These are phyloP conservation scores for Cornus suecica DNA, from an alignment of 148 eudicot species.

Conservation along the genomic window DNA sequence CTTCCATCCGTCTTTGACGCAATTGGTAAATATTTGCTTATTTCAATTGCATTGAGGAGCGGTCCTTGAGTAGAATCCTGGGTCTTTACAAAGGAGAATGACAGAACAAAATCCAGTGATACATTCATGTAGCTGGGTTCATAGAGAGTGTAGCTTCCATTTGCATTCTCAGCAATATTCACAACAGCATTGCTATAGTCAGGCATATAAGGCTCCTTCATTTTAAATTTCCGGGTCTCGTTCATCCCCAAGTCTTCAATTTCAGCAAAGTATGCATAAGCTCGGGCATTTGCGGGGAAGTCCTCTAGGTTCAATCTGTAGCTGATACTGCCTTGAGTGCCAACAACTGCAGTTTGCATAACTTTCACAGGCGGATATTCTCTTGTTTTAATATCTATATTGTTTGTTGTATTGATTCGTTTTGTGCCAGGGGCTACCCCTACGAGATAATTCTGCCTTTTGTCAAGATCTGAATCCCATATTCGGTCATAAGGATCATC, in stretches of 20 bases:
- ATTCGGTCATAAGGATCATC: conserved; percentile 96
- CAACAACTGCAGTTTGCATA: conserved; percentile 95
- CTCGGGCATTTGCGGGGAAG: conserved; percentile 94
- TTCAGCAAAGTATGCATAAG: conserved; percentile 92
- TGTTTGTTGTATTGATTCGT: conserved; percentile 67
- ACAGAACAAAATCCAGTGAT: conserved; percentile 68
- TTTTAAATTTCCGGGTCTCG: conserved; percentile 76
- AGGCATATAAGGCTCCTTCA: conserved; percentile 65
- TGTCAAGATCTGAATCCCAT: conserved; percentile 93
- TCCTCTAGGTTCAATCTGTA: conserved; percentile 84
- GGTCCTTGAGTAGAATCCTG: conserved; percentile 84
- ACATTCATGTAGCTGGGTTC: conserved; percentile 97
- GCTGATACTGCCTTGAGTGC: conserved; percentile 64
- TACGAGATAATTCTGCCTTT: conserved; percentile 78
- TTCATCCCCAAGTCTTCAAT: conserved; percentile 58
- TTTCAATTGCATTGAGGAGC: conserved; percentile 78
- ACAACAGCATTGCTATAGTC: conserved; percentile 97
- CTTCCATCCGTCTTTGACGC: conserved; percentile 57
- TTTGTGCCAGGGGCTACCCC: conserved; percentile 85
- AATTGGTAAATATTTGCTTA: conserved; percentile 64
- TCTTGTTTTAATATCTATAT: conserved; percentile 64
- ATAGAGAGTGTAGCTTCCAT: conserved; percentile 84
- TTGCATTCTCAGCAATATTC: conserved; percentile 91
- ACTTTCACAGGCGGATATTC: conserved; percentile 94
- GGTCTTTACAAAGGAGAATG: conserved; percentile 81